Conservation (phyloP, 176 grass and related monocot species). For the Leersia perrieri region DNA sequence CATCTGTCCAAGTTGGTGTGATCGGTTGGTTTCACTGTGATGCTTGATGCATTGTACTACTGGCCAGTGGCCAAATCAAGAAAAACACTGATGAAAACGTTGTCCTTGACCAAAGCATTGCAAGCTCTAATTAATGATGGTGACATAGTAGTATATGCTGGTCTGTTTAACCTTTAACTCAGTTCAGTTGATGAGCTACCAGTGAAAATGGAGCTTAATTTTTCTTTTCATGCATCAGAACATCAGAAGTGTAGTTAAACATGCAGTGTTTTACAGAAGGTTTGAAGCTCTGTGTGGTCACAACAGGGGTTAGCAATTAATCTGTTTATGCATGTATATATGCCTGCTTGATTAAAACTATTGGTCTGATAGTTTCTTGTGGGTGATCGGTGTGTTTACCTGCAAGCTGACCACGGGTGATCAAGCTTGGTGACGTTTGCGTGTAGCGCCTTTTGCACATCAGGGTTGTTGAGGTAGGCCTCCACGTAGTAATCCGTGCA, state of each 20-base stretch:
- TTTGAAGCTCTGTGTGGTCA: no score
- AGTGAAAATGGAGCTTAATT: neutral
- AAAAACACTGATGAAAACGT: neutral
- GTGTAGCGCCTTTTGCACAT: slow-evolving; percentile 77
- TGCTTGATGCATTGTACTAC: neutral
- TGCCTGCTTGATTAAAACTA: neutral
- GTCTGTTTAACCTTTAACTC: neutral
- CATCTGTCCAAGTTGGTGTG: slow-evolving; percentile 1
- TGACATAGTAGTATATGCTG: neutral
- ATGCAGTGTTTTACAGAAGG: no score
- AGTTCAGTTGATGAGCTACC: neutral
- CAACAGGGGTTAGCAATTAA: neutral
- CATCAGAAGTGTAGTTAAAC: no score
- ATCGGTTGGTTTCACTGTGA: neutral
- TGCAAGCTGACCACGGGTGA: slow-evolving; percentile 72
- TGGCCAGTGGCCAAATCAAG: neutral
- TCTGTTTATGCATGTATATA: neutral
- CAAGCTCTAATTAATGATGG: neutral
- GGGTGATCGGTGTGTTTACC: slow-evolving; percentile 24
- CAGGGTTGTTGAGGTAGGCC: slow-evolving; percentile 69
- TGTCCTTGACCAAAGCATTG: neutral
- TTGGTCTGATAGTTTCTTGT: neutral
- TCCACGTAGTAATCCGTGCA: slow-evolving; percentile 74
- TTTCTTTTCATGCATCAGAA: neutral
- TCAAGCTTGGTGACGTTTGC: slow-evolving; percentile 73